Conservation (phyloP, 225 moss, liverwort and hornwort genomes). For the Thuidium tamariscinum region DNA sequence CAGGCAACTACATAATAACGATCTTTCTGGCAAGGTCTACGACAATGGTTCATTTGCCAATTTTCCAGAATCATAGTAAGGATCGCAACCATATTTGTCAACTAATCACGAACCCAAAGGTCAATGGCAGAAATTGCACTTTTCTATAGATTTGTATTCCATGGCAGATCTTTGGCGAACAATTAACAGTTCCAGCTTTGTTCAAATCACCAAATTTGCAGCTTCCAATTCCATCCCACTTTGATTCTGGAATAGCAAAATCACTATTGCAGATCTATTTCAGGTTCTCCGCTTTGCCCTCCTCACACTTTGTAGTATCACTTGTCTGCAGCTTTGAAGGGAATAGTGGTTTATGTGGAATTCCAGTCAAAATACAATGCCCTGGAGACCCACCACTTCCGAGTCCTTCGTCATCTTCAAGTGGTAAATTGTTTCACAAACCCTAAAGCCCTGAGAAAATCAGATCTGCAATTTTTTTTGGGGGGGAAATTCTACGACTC, state of each 20-base stretch:
- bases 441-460: neutral
- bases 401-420: neutral
- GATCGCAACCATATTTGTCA: neutral
- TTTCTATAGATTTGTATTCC: neutral
- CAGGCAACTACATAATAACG: neutral
- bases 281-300: neutral
- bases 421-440: neutral
- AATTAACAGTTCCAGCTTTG: neutral
- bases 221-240: neutral
- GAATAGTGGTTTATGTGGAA: constrained; percentile 8
- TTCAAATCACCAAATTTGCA: neutral
- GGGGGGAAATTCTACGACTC: neutral
- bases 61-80: neutral
- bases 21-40: constrained; percentile 13
- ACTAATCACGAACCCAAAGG: neutral
- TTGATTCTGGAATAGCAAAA: neutral
- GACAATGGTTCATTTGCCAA: neutral
- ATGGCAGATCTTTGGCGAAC: neutral
- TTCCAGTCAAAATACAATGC: neutral
- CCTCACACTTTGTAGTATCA: neutral
- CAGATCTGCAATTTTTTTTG: neutral
- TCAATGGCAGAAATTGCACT: neutral
- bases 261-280: neutral
- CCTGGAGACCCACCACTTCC: neutral
- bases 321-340: constrained; percentile 6